These are phyloP conservation scores for Pseudocercospora musae DNA, from an alignment of 2,329 filamentous ascomycete genomes.

Conservation along the genomic window DNA sequence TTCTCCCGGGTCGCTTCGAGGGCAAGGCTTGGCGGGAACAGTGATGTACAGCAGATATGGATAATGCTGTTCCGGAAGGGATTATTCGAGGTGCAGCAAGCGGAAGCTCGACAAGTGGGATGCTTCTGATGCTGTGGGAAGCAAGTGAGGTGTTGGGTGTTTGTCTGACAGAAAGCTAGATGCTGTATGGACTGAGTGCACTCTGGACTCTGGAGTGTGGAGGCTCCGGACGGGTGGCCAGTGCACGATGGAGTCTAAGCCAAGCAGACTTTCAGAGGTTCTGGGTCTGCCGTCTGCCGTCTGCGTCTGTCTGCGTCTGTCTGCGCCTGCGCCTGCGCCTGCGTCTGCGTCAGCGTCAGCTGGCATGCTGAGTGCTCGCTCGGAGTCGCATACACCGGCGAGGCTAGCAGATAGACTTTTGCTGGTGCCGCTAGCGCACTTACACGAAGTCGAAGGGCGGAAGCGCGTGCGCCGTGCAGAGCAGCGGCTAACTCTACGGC, in stretches of 20 bases:
- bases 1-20: background rate
- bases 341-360: slow-evolving; percentile 23
- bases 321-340: too few species aligned
- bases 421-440: slow-evolving; percentile 12
- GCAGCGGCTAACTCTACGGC: slow-evolving; percentile 27
- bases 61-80: background rate
- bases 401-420: slow-evolving; percentile 25
- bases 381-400: slow-evolving; percentile 17
- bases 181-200: background rate
- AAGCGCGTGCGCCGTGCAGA: slow-evolving; percentile 6
- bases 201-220: too few species aligned
- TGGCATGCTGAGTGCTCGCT: too few species aligned
- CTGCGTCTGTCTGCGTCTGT: too few species aligned
- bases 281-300: too few species aligned
- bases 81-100: background rate
- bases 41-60: background rate
- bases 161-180: slow-evolving; percentile 2
- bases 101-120: background rate
- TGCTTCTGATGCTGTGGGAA: background rate
- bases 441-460: slow-evolving; percentile 12
- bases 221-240: background rate
- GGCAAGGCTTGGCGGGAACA: background rate
- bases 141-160: background rate
- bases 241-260: slow-evolving; percentile 8
- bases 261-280: slow-evolving; percentile 7